Percentiles rank a stretch among this genome's conserved stretches.
phyloP scores from a whole-genome alignment of 2,329 filamentous ascomycete species.

The Orbilia ellipsospora region DNA sequence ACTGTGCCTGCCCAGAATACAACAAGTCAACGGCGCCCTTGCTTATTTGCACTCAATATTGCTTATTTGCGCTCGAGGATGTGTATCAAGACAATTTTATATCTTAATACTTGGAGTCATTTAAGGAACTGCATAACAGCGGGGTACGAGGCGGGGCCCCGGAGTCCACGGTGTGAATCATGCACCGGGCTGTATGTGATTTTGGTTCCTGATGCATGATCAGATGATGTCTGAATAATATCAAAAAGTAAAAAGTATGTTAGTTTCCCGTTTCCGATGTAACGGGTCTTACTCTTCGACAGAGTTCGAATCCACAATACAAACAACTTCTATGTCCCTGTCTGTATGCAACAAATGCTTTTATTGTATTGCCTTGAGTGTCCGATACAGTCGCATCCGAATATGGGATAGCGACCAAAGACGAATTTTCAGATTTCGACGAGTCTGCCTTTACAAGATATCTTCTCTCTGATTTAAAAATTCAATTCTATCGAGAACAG shows the following conservation, averaged over 20 bases:
- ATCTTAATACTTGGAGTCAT: background rate
- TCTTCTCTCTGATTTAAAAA: too few relatives aligned
- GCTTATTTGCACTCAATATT: slow-evolving; percentile 13
- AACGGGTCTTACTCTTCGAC: too few relatives aligned
- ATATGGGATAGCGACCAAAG: too few relatives aligned
- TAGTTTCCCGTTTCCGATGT: too few relatives aligned
- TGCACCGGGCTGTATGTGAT: background rate
- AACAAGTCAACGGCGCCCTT: slow-evolving; percentile 14
- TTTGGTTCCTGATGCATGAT: background rate
- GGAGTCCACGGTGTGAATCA: background rate
- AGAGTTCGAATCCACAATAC: too few relatives aligned
- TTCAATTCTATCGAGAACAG: too few relatives aligned
- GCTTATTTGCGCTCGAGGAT: slow-evolving; percentile 22
- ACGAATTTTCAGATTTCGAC: too few relatives aligned
- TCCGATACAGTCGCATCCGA: too few relatives aligned
- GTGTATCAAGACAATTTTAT: slow-evolving; percentile 18
- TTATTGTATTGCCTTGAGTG: too few relatives aligned
- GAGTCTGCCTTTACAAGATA: too few relatives aligned
- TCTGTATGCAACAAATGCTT: too few relatives aligned
- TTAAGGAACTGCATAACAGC: slow-evolving; percentile 5
- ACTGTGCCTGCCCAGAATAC: slow-evolving; percentile 23
- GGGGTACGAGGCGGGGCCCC: slow-evolving; percentile 39
- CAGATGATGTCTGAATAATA: background rate
- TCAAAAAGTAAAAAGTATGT: slow-evolving; percentile 8
- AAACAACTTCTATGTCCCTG: too few relatives aligned